These are phyloP conservation scores for Stropharia rugosoannulata DNA, from an alignment of 768 basidiomycete genomes.

Conservation along the genomic window DNA sequence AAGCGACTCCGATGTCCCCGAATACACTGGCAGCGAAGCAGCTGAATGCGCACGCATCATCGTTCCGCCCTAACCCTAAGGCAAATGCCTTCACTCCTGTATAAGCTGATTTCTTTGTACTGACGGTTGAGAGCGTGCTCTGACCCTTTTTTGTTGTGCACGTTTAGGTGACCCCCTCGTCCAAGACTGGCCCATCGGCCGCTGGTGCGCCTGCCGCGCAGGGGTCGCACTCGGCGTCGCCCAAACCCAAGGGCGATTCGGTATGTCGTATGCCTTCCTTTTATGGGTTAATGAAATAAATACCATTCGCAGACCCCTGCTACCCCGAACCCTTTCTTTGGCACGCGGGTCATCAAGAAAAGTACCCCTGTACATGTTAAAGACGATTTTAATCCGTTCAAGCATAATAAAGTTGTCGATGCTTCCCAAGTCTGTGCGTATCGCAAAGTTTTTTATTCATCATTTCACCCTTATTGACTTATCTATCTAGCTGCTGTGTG, in stretches of 20 bases:
- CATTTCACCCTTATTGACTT: neutral
- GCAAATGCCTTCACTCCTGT: slow-evolving; percentile 75
- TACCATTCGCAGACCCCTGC: slow-evolving; percentile 31
- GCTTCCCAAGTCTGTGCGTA: slow-evolving; percentile 72
- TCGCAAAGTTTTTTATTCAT: neutral
- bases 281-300: neutral
- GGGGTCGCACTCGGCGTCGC: slow-evolving; percentile 45
- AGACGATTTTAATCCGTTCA: slow-evolving; percentile 98
- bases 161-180: slow-evolving; percentile 45
- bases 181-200: slow-evolving; percentile 32
- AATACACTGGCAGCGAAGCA: slow-evolving; percentile 51
- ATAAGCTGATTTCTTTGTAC: slow-evolving; percentile 27
- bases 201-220: neutral
- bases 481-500: slow-evolving; percentile 62
- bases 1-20: slow-evolving; percentile 43
- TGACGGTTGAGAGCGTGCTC: slow-evolving; percentile 19
- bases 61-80: slow-evolving; percentile 88
- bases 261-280: slow-evolving; percentile 27
- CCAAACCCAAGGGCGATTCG: slow-evolving; percentile 62
- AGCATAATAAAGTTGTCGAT: slow-evolving; percentile 77
- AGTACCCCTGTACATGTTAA: slow-evolving; percentile 77
- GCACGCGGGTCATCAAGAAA: slow-evolving; percentile 75
- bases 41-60: slow-evolving; percentile 86
- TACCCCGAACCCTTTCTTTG: slow-evolving; percentile 88
- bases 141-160: slow-evolving; percentile 12